Conservation (phyloP, 345 rosid genomes). For the Camelina sativa region DNA sequence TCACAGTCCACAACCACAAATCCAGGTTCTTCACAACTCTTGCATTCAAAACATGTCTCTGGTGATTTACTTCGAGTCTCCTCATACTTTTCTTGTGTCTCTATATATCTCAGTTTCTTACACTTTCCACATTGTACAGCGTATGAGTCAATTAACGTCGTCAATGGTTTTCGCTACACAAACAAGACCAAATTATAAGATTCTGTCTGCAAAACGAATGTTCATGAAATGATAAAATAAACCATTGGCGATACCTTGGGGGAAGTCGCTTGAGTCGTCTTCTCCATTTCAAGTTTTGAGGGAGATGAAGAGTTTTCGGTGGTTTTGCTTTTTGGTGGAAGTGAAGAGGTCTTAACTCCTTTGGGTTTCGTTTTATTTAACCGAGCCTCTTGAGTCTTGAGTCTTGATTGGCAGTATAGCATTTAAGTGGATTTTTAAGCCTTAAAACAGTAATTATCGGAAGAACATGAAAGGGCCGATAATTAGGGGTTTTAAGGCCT, state of each 20-base stretch:
- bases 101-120: background rate
- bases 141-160: background rate
- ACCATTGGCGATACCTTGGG: background rate
- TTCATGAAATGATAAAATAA: background rate
- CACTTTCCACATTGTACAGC: background rate
- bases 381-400: too few species aligned
- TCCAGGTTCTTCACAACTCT: background rate
- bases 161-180: too few species aligned
- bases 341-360: too few species aligned
- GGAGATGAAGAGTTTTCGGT: too few species aligned
- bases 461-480: too few species aligned
- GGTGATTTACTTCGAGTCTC: background rate
- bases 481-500: too few species aligned
- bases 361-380: too few species aligned
- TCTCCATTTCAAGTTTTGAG: background rate
- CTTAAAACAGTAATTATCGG: too few species aligned
- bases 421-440: too few species aligned
- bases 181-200: background rate
- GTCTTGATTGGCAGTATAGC: too few species aligned
- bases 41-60: background rate
- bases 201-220: background rate
- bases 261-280: background rate
- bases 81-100: background rate
- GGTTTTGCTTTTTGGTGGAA: too few species aligned
- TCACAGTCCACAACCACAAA: background rate